A percentile compares a stretch with the other conserved stretches of the same genome.
Evolutionary conservation across 2,329 filamentous ascomycete genomes (phyloP).

Genomic region (Botryotinia globosa): DNA sequence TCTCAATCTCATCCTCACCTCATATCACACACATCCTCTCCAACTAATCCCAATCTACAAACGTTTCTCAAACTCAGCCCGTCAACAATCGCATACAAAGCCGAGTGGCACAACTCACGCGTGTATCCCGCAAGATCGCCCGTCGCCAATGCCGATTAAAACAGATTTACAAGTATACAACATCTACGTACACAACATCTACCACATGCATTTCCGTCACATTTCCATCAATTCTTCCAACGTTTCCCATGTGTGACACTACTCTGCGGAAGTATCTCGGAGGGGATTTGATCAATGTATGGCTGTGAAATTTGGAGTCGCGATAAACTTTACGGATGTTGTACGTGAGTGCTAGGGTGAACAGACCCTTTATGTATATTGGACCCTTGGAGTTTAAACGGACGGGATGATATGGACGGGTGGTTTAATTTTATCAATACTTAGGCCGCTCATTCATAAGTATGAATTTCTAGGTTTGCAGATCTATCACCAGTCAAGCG

Average conservation of each 20-base stretch:
- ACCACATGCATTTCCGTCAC: background rate
- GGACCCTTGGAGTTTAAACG: background rate
- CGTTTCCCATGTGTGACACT: background rate
- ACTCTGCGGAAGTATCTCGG: background rate
- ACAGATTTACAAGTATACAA: background rate
- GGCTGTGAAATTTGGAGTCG: background rate
- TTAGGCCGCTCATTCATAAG: background rate
- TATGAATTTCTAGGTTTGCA: constrained; percentile 2
- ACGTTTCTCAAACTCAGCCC: background rate
- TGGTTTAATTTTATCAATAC: background rate
- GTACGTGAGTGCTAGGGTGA: background rate
- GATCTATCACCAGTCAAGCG: background rate
- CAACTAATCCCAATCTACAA: background rate
- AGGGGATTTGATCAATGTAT: background rate
- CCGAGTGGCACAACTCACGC: background rate
- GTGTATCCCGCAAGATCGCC: background rate
- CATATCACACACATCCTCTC: too few relatives aligned
- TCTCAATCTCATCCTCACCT: background rate
- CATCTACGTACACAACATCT: background rate
- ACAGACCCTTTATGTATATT: background rate
- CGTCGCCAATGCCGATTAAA: background rate
- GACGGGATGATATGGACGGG: background rate
- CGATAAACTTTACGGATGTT: too few relatives aligned
- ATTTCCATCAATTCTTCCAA: background rate
- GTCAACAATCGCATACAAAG: background rate